phyloP scores from a whole-genome alignment of 108 stramenopile species.

The Cyclotella distinguenda region DNA sequence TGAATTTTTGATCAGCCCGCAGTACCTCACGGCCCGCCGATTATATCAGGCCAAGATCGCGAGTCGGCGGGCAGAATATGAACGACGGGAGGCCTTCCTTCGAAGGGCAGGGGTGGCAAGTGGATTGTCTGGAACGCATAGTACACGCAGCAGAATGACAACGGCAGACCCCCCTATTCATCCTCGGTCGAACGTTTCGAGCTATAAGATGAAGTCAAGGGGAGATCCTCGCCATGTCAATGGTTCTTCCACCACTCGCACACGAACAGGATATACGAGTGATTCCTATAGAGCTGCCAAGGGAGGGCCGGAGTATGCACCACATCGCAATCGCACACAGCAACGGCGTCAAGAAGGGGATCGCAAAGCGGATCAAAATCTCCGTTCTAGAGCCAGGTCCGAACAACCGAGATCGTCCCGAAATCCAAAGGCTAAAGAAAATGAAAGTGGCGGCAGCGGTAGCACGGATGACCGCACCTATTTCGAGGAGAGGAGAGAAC shows the following conservation, averaged over 20 bases:
- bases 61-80: slow-evolving; percentile 27
- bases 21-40: slow-evolving; percentile 28
- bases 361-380: background rate
- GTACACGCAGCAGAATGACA: background rate
- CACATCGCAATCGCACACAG: too few relatives aligned
- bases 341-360: background rate
- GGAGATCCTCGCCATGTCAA: too few relatives aligned
- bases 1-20: slow-evolving; percentile 32
- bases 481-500: background rate
- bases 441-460: background rate
- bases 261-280: too few relatives aligned
- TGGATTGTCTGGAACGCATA: background rate
- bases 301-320: too few relatives aligned
- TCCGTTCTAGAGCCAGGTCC: background rate
- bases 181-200: too few relatives aligned
- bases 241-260: too few relatives aligned
- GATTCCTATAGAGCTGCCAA: too few relatives aligned
- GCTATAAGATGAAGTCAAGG: too few relatives aligned
- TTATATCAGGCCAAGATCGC: slow-evolving; percentile 39
- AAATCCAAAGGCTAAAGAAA: background rate
- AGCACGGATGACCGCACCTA: background rate
- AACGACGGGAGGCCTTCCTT: slow-evolving; percentile 36
- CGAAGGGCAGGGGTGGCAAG: slow-evolving; percentile 5
- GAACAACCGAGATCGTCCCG: background rate
- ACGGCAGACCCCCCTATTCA: too few relatives aligned